Base-by-base conservation (phyloP, 805 yeast genomes). In the Teunomyces panamensis region DNA sequence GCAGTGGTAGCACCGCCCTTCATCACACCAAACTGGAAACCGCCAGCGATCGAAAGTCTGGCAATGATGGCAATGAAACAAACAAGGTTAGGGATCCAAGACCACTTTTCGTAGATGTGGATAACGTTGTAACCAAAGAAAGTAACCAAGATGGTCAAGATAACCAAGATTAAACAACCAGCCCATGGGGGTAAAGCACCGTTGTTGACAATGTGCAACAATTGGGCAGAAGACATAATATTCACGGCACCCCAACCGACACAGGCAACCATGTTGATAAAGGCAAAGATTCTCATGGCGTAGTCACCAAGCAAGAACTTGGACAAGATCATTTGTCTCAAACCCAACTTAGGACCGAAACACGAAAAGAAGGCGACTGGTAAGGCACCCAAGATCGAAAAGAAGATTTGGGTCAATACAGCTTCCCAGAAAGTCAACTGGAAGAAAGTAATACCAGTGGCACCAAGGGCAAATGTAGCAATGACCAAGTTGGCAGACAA, bases 211-310 rank as follows among this genome's bases (percentile, higher is more conserved):
- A 86, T 81, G 68, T 85, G 83, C 50, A 90, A 73, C 53, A 90
- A 71, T 66, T 89, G 94, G 20, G 96, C 96, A 30, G 94, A 83
- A 28, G 90, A 86, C 80, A 90, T 87, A 52, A 87, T 88, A 69
- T 91, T 91, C 42, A 89, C 92, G 8, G 96, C 89, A 68, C 94
- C 87, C 97, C 97, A 91, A 58, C 97, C 97, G 47, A 90, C 81
- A 78, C 96, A 88, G 26, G 96, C 91, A 52, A 91, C 67, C 59
- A 83, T 79, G 63, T 90, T 89, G 63, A 91, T 74, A 41, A 85
- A 65, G 8, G 95, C 84, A 60, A 89, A 85, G 48, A 89, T 75
- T 64, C 96, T 80, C 69, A 87, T 84, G 42, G 86, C 84, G 29
- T 73, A 63, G 67, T 85, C 82, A 53, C 97, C 97, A 52, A 84